Evolutionary conservation across 352 stramenopile genomes (phyloP).

Genomic region (Saprolegnia parasitica): DNA sequence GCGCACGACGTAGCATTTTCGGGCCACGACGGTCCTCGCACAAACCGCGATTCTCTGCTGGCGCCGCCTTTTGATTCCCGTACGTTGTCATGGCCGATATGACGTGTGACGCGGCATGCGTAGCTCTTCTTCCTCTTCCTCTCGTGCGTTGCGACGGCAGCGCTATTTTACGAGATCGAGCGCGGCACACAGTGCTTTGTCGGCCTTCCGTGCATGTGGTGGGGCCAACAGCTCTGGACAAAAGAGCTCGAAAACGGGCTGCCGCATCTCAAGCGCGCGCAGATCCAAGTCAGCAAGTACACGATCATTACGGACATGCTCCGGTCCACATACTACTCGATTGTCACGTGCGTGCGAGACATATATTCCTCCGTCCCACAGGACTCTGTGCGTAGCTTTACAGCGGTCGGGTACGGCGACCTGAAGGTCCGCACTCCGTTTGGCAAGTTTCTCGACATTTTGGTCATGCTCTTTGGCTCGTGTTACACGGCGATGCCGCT

Average conservation of each 20-base stretch:
- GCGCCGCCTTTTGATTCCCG: constrained; percentile 58
- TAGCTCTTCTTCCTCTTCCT: constrained; percentile 76
- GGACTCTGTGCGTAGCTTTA: constrained; percentile 37
- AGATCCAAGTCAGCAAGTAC: constrained; percentile 51
- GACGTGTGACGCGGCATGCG: neutral
- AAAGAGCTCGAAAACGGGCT: constrained; percentile 36
- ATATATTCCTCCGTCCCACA: neutral
- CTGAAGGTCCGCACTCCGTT: constrained; percentile 53
- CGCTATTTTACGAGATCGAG: constrained; percentile 71
- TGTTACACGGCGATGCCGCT: constrained; percentile 77
- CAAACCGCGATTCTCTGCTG: constrained; percentile 52
- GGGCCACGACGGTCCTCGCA: constrained; percentile 54
- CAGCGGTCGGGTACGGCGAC: constrained; percentile 72
- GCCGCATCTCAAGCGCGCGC: constrained; percentile 50
- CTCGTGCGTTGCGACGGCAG: constrained; percentile 53
- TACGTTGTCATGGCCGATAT: constrained; percentile 28
- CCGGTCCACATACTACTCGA: constrained; percentile 62
- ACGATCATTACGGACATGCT: constrained; percentile 62
- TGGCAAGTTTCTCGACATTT: constrained; percentile 59
- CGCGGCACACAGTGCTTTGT: constrained; percentile 65
- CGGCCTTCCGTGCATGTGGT: constrained; percentile 51
- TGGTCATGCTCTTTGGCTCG: constrained; percentile 53
- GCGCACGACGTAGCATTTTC: constrained; percentile 66
- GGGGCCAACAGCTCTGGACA: constrained; percentile 50
- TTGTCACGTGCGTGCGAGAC: constrained; percentile 39